These are phyloP conservation scores for Prosopis cineraria DNA, from an alignment of 306 rosid species.

Conservation along the genomic window DNA sequence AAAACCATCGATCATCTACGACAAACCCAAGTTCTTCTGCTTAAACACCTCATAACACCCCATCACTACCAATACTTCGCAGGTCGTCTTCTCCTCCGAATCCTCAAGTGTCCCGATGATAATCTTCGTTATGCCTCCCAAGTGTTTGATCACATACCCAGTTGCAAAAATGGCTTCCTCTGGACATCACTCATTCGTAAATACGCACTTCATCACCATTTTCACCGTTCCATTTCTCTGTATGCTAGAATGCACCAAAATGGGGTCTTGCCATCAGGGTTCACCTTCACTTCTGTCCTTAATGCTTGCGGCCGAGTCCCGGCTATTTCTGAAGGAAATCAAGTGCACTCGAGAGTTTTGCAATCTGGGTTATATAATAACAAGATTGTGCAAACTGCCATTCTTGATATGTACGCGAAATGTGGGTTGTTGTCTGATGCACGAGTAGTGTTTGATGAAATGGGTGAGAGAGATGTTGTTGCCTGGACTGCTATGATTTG, in stretches of 20 bases:
- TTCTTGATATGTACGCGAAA: conserved; percentile 73
- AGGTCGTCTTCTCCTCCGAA: conserved; percentile 40
- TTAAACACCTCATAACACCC: conserved; percentile 45
- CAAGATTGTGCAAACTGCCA: conserved; percentile 63
- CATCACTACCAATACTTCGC: conserved; percentile 33
- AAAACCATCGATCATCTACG: conserved; percentile 46
- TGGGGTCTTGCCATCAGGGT: conserved; percentile 54
- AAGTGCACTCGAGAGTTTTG: conserved; percentile 51
- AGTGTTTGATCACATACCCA: conserved; percentile 64
- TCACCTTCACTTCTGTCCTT: conserved; percentile 70
- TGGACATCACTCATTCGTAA: conserved; percentile 68
- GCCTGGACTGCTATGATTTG: conserved; percentile 76
- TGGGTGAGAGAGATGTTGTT: conserved; percentile 65
- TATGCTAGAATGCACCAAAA: conserved; percentile 61
- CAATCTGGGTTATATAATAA: conserved; percentile 55
- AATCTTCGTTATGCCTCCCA: conserved; percentile 56
- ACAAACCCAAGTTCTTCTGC: conserved; percentile 53
- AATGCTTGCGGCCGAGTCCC: conserved; percentile 62
- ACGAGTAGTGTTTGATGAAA: conserved; percentile 50
- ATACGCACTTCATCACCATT: conserved; percentile 38
- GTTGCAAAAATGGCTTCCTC: conserved; percentile 42
- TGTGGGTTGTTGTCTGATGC: conserved; percentile 59
- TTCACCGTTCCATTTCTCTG: conserved; percentile 45
- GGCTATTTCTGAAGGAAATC: conserved; percentile 51
- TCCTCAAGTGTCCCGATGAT: conserved; percentile 31